These are phyloP conservation scores for Eucalyptus tenuipes DNA, from an alignment of 345 rosid genomes.

Conservation along the genomic window DNA sequence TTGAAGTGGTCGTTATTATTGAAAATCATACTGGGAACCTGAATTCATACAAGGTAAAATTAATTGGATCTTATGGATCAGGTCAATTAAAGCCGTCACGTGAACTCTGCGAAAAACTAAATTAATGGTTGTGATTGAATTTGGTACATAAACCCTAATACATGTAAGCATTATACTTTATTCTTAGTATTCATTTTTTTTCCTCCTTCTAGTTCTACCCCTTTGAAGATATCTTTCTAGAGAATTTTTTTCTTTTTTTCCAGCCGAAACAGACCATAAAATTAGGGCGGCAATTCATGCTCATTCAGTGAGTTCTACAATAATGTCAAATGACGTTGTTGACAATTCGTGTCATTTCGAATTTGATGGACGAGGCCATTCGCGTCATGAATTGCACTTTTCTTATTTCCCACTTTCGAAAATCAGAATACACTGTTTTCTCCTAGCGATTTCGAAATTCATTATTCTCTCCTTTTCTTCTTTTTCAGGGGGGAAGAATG, in stretches of 20 bases:
- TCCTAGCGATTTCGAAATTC: background rate
- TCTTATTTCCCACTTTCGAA: background rate
- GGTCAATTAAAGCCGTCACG: fast-evolving
- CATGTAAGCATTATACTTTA: background rate
- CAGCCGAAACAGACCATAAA: background rate
- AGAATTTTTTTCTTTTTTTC: background rate
- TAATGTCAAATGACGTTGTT: background rate
- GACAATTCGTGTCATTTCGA: background rate
- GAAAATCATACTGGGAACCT: fast-evolving
- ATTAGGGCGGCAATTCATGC: background rate
- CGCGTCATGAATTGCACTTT: background rate
- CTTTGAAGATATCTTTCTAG: background rate
- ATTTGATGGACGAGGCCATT: background rate
- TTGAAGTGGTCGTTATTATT: background rate
- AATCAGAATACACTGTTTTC: background rate
- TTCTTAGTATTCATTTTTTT: background rate
- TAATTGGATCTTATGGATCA: background rate
- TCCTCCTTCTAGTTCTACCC: background rate
- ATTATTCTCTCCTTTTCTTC: background rate
- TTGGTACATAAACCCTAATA: background rate
- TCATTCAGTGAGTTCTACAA: background rate
- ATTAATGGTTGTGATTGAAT: background rate
- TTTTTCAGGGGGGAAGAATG: background rate
- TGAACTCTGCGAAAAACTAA: fast-evolving
- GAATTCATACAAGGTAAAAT: background rate